Evolutionary conservation across 805 yeast species (phyloP).

Genomic region (Starmera dryadoides): DNA sequence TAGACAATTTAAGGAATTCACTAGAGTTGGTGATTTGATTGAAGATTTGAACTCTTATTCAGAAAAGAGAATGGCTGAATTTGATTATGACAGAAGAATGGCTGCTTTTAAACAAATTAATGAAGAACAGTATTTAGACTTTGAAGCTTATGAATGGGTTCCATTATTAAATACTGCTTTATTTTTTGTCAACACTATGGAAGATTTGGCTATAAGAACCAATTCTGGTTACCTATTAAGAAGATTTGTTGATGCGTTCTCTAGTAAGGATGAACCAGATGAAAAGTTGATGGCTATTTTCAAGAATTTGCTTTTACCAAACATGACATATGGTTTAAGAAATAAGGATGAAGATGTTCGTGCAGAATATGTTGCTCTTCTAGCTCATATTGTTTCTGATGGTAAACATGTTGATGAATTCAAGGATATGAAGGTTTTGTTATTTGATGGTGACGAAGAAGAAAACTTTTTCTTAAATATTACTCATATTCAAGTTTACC

Average conservation of each 20-base stretch:
- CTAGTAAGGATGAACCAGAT: conserved; percentile 15
- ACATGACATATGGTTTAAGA: conserved; percentile 60
- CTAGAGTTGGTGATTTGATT: conserved; percentile 44
- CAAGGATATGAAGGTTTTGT: conserved; percentile 58
- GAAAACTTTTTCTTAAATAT: conserved; percentile 74
- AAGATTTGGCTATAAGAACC: conserved; percentile 73
- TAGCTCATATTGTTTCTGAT: conserved; percentile 53
- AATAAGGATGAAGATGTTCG: conserved; percentile 53
- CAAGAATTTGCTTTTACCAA: conserved; percentile 53
- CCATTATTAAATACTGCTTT: conserved; percentile 68
- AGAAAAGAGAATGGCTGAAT: conserved; percentile 52
- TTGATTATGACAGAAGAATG: conserved; percentile 73
- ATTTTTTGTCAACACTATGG: conserved; percentile 66
- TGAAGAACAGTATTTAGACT: conserved; percentile 38
- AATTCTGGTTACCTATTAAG: conserved; percentile 62
- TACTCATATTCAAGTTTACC: conserved; percentile 74
- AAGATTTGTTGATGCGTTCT: conserved; percentile 51
- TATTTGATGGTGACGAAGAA: conserved; percentile 65
- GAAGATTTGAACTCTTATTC: conserved; percentile 67
- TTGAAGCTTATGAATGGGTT: conserved; percentile 61
- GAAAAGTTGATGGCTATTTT: conserved; percentile 32
- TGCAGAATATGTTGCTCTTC: conserved; percentile 59
- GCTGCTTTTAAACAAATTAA: conserved; percentile 59
- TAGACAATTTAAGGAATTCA: conserved; percentile 33
- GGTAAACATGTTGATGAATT: conserved; percentile 41